A percentile compares a stretch with the other conserved stretches of the same genome.
These are phyloP conservation scores for Wickerhamiella sergipiensis DNA, from an alignment of 805 yeast genomes.

Conservation along the genomic window DNA sequence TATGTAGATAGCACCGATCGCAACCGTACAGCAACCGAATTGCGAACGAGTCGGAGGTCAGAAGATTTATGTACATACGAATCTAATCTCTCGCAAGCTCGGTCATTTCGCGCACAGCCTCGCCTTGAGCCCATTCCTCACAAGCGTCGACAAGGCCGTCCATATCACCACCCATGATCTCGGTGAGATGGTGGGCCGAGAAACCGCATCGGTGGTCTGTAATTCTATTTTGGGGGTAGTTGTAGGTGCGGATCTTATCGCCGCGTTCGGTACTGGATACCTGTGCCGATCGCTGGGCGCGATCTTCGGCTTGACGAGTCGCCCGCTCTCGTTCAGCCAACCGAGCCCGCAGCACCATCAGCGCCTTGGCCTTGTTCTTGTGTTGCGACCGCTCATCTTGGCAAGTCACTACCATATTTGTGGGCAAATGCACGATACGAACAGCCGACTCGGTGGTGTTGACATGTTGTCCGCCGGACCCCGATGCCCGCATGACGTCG, in stretches of 20 bases:
- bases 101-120: constrained; percentile 29
- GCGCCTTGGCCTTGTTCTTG: constrained; percentile 84
- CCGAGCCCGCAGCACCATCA: constrained; percentile 65
- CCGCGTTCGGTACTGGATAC: constrained; percentile 82
- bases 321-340: constrained; percentile 68
- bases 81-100: not conserved
- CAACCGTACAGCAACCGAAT: no score
- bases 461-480: constrained; percentile 97
- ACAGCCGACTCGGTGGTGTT: constrained; percentile 97
- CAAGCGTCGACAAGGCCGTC: constrained; percentile 44
- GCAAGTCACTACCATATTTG: constrained; percentile 77
- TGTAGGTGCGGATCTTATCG: constrained; percentile 88
- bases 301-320: constrained; percentile 50
- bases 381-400: constrained; percentile 96
- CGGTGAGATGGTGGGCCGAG: constrained; percentile 61
- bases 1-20: not conserved
- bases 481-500: constrained; percentile 95
- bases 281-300: constrained; percentile 59
- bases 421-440: constrained; percentile 78
- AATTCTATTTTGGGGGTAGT: constrained; percentile 80
- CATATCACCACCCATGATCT: constrained; percentile 47
- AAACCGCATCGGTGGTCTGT: constrained; percentile 88
- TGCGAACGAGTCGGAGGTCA: no score
- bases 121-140: constrained; percentile 33
- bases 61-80: no score